phyloP scores from a whole-genome alignment of 805 yeast species.

The Blastobotrys mokoenaii region DNA sequence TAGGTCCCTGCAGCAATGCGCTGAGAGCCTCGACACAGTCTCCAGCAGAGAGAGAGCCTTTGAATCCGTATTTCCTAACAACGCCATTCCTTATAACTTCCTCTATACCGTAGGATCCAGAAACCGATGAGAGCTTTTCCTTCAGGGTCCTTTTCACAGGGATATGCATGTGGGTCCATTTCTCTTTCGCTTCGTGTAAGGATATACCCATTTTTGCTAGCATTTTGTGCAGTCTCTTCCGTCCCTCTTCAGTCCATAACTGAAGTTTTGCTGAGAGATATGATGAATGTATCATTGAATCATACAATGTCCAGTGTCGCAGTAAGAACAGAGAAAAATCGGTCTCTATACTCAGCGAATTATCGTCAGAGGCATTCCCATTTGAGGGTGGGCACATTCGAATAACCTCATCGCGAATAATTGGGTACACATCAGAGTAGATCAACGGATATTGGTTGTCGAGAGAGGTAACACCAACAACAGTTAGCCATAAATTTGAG shows the following conservation, averaged over 20 bases:
- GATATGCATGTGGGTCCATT: conserved; percentile 86
- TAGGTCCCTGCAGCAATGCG: conserved; percentile 58
- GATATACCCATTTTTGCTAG: conserved; percentile 97
- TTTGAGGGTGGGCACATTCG: conserved; percentile 43
- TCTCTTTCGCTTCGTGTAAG: conserved; percentile 77
- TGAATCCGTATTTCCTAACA: conserved; percentile 75
- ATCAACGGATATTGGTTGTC: conserved; percentile 63
- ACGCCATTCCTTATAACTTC: conserved; percentile 83
- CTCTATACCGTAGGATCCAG: conserved; percentile 71
- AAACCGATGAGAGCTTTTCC: conserved; percentile 56
- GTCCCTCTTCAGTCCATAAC: conserved; percentile 88
- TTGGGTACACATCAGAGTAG: conserved; percentile 62
- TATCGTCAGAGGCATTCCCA: conserved; percentile 18
- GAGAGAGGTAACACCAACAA: conserved; percentile 79
- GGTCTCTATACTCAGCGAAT: conserved; percentile 54
- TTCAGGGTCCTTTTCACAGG: conserved; percentile 67
- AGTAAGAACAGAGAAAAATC: conserved; percentile 82
- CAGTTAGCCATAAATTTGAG: conserved; percentile 74
- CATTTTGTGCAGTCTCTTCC: conserved; percentile 75
- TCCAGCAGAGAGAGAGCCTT: conserved; percentile 82
- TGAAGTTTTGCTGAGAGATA: conserved; percentile 81
- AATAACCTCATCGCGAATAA: conserved; percentile 73
- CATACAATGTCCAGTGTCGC: conserved; percentile 90
- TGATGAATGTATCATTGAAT: conserved; percentile 83
- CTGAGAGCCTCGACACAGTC: conserved; percentile 86